These are phyloP conservation scores for Rauvolfia tetraphylla DNA, from an alignment of 257 asterid genomes.

Conservation along the genomic window DNA sequence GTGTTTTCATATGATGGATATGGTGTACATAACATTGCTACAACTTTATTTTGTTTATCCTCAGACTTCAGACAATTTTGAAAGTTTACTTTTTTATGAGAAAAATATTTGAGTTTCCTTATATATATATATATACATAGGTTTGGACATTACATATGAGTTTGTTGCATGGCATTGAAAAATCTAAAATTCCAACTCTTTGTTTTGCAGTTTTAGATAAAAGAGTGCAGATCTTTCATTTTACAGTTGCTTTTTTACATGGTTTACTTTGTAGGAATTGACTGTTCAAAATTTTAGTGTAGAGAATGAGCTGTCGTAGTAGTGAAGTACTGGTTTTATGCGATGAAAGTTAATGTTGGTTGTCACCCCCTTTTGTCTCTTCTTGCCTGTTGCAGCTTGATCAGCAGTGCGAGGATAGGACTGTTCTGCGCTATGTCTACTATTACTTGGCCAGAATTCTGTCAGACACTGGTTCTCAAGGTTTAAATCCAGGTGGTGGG, in stretches of 20 bases:
- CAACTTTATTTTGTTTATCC: not conserved
- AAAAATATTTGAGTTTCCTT: not conserved
- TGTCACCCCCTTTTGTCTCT: conserved; percentile 14
- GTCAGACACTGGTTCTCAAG: conserved; percentile 94
- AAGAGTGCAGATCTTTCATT: not conserved
- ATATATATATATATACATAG: not conserved
- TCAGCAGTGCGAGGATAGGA: conserved; percentile 98
- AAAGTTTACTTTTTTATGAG: not conserved
- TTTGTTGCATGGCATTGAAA: not conserved
- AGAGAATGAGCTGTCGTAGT: conserved; percentile 7
- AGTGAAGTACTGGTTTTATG: not conserved
- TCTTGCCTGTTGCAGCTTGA: conserved; percentile 67
- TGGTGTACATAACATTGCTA: not conserved
- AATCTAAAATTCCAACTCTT: not conserved
- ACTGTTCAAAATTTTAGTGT: not conserved
- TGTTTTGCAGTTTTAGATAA: not conserved
- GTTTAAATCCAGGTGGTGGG: conserved; percentile 95
- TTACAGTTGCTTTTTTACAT: not conserved
- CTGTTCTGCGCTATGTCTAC: conserved; percentile 93
- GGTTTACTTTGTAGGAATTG: not conserved
- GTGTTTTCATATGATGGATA: not conserved
- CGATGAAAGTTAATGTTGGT: conserved; percentile 20
- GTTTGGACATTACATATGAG: not conserved
- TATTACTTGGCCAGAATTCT: conserved; percentile 96
- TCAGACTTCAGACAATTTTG: not conserved